Evolutionary conservation across 768 basidiomycete genomes (phyloP).

Genomic region (Psilocybe azurescens): DNA sequence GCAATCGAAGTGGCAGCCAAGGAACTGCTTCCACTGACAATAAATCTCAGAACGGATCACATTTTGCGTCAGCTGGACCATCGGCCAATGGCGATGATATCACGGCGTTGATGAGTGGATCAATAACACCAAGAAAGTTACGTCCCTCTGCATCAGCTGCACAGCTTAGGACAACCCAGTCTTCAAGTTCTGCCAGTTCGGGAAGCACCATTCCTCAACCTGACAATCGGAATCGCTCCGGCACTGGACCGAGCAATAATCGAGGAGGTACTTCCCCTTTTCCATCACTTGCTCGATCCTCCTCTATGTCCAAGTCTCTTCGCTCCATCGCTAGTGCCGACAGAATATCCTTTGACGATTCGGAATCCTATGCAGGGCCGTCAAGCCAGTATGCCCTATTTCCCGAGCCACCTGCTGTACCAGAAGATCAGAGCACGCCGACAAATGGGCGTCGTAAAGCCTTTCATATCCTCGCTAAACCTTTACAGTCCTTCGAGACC

Average conservation of each 20-base stretch:
- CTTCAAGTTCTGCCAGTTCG: slow-evolving; percentile 35
- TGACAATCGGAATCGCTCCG: slow-evolving; percentile 64
- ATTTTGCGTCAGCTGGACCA: slow-evolving; percentile 52
- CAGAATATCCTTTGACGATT: slow-evolving; percentile 46
- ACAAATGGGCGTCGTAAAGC: slow-evolving; percentile 64
- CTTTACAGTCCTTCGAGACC: slow-evolving; percentile 43
- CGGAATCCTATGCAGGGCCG: slow-evolving; percentile 64
- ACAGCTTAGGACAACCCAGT: slow-evolving; percentile 65
- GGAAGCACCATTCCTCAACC: slow-evolving; percentile 38
- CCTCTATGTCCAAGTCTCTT: slow-evolving; percentile 61
- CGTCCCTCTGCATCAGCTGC: slow-evolving; percentile 82
- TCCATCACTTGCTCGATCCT: slow-evolving; percentile 54
- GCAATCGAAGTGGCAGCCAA: slow-evolving; percentile 83
- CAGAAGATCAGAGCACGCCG: slow-evolving; percentile 54
- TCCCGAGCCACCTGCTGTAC: slow-evolving; percentile 63
- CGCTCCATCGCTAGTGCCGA: slow-evolving; percentile 42
- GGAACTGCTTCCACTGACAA: slow-evolving; percentile 76
- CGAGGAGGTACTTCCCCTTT: slow-evolving; percentile 48
- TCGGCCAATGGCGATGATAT: slow-evolving; percentile 63
- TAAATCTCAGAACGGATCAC: slow-evolving; percentile 63
- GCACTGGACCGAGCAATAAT: slow-evolving; percentile 63
- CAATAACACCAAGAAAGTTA: slow-evolving; percentile 64
- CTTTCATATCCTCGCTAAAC: slow-evolving; percentile 72
- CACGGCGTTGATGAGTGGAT: slow-evolving; percentile 51
- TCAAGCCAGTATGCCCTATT: slow-evolving; percentile 74